phyloP scores from a whole-genome alignment of 2,329 filamentous ascomycete genomes.

The Tetracladium maxilliforme region DNA sequence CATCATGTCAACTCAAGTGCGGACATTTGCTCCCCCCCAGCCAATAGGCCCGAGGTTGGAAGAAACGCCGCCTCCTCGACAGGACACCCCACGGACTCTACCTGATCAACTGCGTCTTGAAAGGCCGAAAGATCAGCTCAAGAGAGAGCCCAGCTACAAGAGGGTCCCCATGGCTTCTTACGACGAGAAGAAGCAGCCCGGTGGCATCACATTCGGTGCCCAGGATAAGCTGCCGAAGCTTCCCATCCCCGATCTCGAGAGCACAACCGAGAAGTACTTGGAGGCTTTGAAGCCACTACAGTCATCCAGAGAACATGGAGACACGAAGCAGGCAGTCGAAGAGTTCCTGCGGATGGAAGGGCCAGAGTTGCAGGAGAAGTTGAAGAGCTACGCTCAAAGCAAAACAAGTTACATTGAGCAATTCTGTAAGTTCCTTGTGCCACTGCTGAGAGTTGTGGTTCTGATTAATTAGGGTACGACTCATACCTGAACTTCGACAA shows the following conservation, averaged over 20 bases:
- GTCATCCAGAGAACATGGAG: conserved; percentile 62
- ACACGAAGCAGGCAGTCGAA: conserved; percentile 64
- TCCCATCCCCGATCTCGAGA: conserved; percentile 78
- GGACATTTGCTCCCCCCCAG: too few relatives aligned
- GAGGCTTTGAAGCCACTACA: conserved; percentile 71
- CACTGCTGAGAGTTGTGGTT: too few relatives aligned
- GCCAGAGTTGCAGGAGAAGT: conserved; percentile 69
- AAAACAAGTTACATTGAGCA: conserved; percentile 97
- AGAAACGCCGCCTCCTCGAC: too few relatives aligned
- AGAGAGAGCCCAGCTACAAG: too few relatives aligned
- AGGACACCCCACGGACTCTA: too few relatives aligned
- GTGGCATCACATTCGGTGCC: conserved; percentile 71
- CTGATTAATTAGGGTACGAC: conserved; percentile 64
- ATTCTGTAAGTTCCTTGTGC: conserved; percentile 75
- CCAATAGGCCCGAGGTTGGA: too few relatives aligned
- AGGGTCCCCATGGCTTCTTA: too few relatives aligned
- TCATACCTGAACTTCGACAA: conserved; percentile 98
- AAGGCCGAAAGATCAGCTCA: too few relatives aligned
- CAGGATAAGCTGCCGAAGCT: conserved; percentile 85
- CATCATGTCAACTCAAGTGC: too few relatives aligned
- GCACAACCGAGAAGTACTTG: conserved; percentile 66
- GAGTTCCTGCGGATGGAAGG: conserved; percentile 77
- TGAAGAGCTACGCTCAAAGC: conserved; percentile 79
- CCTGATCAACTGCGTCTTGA: too few relatives aligned
- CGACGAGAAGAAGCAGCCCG: too few relatives aligned